Evolutionary conservation across 2,329 filamentous ascomycete genomes (phyloP), one percentile per base, ranked within the genome.

Genomic region (Ramularia collo-cygni): DNA sequence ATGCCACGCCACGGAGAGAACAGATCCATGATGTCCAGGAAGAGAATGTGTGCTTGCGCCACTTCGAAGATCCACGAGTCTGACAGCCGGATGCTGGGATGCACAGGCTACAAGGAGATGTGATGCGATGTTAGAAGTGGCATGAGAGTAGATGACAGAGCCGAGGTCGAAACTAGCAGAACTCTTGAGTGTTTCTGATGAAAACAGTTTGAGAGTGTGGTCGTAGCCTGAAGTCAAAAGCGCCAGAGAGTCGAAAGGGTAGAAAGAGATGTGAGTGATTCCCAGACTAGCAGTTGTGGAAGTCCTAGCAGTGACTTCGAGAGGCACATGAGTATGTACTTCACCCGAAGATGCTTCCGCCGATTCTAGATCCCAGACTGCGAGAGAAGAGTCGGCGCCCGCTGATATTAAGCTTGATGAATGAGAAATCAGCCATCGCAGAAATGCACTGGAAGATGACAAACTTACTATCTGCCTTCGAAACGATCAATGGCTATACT

Each of bases 101-200:
- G 85, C 89, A 55, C 87, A 92, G 8, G 90, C 88, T 8, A 95
- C 84, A 3, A 95, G 74, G 0, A 94, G 71, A 55, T 88, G 74
- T 37, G 77, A 67, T 40, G 86, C 75, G 42, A 89, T 67, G 29
- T 81, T 75, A 1, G 88, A 94, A 17, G 85, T 73, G 1, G 84
- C 79, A 60, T 95, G 88, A 1, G 83, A 80, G 63, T 87, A 86
- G 34, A 86, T 70, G 21, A 81, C 81, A 3, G 77, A 74, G 37
- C 75, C 76, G 16, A 89, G 71, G 44, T 79, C 70, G 53, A 88
- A 89, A 4, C 75, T 75, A 13, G 79, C 81, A 1, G 81, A 79
- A 1, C 77, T 61, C 12, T 66, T 59, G 13, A 82, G 70, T 0
- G 71, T 72, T 34, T 78, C 72, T 1, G 82, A 85, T 2, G 78